Percentiles rank a stretch among this genome's conserved stretches.
phyloP scores from a whole-genome alignment of 2,329 filamentous ascomycete species.

The Emydomyces testavorans region DNA sequence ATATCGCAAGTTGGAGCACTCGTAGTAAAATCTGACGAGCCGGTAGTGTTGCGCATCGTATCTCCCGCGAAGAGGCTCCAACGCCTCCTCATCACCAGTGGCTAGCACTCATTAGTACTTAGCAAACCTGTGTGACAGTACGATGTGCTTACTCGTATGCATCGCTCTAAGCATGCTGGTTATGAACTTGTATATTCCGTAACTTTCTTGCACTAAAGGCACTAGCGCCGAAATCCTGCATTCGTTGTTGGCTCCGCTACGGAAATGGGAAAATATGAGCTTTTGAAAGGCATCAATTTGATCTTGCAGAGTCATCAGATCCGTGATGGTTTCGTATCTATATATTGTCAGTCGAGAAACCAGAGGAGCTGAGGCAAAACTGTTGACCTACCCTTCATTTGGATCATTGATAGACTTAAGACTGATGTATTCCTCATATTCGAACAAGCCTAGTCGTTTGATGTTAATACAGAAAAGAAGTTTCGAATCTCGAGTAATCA shows the following conservation, averaged over 20 bases:
- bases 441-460: slow-evolving; percentile 58
- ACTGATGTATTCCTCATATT: slow-evolving; percentile 98
- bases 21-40: slow-evolving; percentile 95
- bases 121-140: slow-evolving; percentile 17
- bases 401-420: slow-evolving; percentile 97
- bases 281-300: slow-evolving; percentile 99
- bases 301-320: slow-evolving; percentile 92
- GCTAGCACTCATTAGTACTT: slow-evolving; percentile 32
- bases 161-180: slow-evolving; percentile 98
- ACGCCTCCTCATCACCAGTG: slow-evolving; percentile 83
- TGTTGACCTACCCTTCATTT: slow-evolving; percentile 64
- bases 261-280: slow-evolving; percentile 93
- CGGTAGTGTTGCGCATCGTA: slow-evolving; percentile 96
- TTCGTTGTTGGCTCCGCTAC: slow-evolving; percentile 83
- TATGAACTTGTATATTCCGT: slow-evolving; percentile 98
- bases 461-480: neutral
- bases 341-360: slow-evolving; percentile 1
- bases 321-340: slow-evolving; percentile 80
- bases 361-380: neutral
- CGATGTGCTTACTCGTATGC: slow-evolving; percentile 63
- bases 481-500: neutral
- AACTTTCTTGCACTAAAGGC: slow-evolving; percentile 90
- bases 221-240: slow-evolving; percentile 91
- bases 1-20: slow-evolving; percentile 95
- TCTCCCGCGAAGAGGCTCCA: slow-evolving; percentile 73